Evolutionary conservation across 2,329 filamentous ascomycete species (phyloP), one percentile per base, ranked within the genome.

Genomic region (Huntiella omanensis): DNA sequence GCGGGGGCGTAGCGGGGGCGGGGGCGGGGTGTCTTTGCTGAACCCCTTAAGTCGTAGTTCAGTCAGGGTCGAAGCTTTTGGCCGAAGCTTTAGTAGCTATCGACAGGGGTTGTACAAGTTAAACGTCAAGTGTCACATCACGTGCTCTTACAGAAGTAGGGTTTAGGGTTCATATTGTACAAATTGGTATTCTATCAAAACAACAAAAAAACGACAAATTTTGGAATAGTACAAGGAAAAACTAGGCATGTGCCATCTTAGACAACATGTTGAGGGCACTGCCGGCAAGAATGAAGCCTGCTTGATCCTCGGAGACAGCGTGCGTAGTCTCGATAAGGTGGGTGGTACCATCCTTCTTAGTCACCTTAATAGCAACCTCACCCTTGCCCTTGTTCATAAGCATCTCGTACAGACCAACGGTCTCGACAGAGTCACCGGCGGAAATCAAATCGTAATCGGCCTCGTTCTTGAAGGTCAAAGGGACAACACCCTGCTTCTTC

Each of bases 401-500:
- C 65, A 91, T 82, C 49, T 93, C 81, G 56, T 83, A 76, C 51
- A 98, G 64, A 0, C 91, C 91, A 34, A 86, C 71, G 0, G 88
- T 96, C 50, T 69, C 68, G 17, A 96, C 83, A 55, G 78, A 69
- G 59, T 98, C 91, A 52, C 86, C 83, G 0, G 87, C 86, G 45
- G 73, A 68, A 52, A 98, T 82, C 52, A 68, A 66, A 57, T 91
- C 83, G 60, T 95, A 96, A 62, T 96, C 91, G 15, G 73, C 71
- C 64, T 92, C 86, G 61, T 94, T 71, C 40, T 68, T 83, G 58
- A 98, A 94, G 0, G 85, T 95, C 55, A 98, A 69, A 2, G 91
- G 91, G 39, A 98, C 85, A 33, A 98, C 82, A 52, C 91, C 91
- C 66, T 98, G 91, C 68, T 94, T 94, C 76, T 94, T 94, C 54